These are phyloP conservation scores for Penicillium sp. DNA, from an alignment of 2,329 filamentous ascomycete species.

Conservation along the genomic window DNA sequence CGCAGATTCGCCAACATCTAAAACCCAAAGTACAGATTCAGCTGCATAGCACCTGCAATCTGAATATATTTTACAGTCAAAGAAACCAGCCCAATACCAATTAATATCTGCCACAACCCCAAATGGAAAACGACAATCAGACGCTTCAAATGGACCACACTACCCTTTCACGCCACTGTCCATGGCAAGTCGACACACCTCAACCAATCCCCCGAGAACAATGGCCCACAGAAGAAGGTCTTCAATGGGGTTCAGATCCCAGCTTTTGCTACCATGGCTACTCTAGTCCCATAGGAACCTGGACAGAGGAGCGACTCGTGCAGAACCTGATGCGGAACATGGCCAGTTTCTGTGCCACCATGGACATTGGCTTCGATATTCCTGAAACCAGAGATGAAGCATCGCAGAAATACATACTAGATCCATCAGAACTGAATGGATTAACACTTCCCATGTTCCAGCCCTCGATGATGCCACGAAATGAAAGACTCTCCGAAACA, in stretches of 20 bases:
- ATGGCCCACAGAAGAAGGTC: slow-evolving; percentile 13
- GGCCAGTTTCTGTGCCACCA: slow-evolving; percentile 13
- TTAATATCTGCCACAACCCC: background rate
- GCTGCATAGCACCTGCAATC: background rate
- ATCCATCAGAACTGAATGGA: slow-evolving; percentile 4
- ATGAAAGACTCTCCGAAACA: slow-evolving; percentile 1
- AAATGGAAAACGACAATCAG: slow-evolving; percentile 2
- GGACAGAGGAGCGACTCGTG: slow-evolving; percentile 24
- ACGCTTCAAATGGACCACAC: background rate
- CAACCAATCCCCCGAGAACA: slow-evolving; percentile 4
- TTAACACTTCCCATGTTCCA: slow-evolving; percentile 3
- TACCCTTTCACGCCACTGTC: slow-evolving; percentile 1
- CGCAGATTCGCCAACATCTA: background rate
- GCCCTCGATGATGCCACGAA: background rate
- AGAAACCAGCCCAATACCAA: background rate
- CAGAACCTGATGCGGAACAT: slow-evolving; percentile 24
- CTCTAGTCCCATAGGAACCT: slow-evolving; percentile 21
- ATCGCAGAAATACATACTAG: background rate
- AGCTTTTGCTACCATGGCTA: slow-evolving; percentile 27
- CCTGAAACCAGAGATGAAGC: background rate
- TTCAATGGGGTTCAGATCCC: slow-evolving; percentile 26
- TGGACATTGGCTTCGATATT: slow-evolving; percentile 13
- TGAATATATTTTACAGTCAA: background rate
- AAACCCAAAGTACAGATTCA: background rate
- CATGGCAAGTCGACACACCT: background rate